Percentiles rank a stretch among this genome's conserved stretches.
These are phyloP conservation scores for Lophiostoma macrostomum DNA, from an alignment of 495 filamentous ascomycete species.

Conservation along the genomic window DNA sequence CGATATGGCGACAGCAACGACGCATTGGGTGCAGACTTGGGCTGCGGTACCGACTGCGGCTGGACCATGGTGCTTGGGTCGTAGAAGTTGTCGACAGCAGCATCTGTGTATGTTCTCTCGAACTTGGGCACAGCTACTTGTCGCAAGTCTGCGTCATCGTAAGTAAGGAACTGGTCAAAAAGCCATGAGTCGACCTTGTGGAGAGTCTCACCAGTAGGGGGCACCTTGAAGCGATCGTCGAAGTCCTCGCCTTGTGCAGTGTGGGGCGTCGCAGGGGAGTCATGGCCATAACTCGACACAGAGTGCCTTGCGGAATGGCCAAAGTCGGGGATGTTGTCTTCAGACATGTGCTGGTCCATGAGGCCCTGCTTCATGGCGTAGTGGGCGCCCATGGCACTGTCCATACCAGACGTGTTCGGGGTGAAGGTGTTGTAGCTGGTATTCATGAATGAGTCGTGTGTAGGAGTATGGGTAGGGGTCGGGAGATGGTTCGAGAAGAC, in stretches of 20 bases:
- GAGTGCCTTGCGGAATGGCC: conserved; percentile 53
- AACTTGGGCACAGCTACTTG: conserved; percentile 64
- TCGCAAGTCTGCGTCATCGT: conserved; percentile 38
- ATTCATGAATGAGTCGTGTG: conserved; percentile 34
- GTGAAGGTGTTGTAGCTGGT: conserved; percentile 20
- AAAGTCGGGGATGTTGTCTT: conserved; percentile 42
- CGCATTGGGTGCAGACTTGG: conserved; percentile 41
- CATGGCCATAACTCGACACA: conserved; percentile 52
- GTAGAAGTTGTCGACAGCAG: conserved; percentile 82
- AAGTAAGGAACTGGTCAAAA: conserved; percentile 61
- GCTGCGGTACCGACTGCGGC: conserved; percentile 35
- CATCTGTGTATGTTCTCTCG: conserved; percentile 79
- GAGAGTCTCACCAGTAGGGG: conserved; percentile 38
- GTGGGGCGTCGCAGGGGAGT: conserved; percentile 58
- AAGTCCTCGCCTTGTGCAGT: conserved; percentile 53
- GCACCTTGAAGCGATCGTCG: conserved; percentile 41
- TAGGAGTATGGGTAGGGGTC: conserved; percentile 40
- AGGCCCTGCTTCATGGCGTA: conserved; percentile 54
- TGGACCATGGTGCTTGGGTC: conserved; percentile 62
- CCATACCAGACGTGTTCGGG: conserved; percentile 31
- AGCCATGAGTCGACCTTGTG: conserved; percentile 47
- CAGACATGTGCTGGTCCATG: conserved; percentile 50
- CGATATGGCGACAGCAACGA: conserved; percentile 54
- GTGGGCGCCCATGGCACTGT: conserved; percentile 45
- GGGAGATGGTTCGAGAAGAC: conserved; percentile 39